Evolutionary conservation across 306 rosid genomes (phyloP).

Genomic region (Dicorynia guianensis): DNA sequence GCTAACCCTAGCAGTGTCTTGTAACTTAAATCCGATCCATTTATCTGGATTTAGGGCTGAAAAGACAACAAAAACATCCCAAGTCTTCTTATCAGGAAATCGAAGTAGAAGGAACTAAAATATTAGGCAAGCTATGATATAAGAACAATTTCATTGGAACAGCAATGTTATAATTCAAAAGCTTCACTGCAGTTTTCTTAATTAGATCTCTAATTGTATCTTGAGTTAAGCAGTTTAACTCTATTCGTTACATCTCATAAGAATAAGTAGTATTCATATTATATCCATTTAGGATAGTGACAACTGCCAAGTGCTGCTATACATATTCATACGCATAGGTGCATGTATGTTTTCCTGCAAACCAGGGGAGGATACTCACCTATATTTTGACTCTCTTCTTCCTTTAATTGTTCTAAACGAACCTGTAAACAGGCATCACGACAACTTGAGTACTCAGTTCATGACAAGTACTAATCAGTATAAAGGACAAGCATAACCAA

Average conservation of each 20-base stretch:
- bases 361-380: conserved; percentile 51
- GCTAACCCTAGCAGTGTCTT: conserved; percentile 74
- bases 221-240: neutral
- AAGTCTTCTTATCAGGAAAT: neutral
- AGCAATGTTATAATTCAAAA: neutral
- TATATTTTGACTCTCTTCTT: conserved; percentile 50
- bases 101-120: neutral
- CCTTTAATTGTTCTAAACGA: conserved; percentile 56
- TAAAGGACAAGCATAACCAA: neutral
- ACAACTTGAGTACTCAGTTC: neutral
- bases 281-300: neutral
- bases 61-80: conserved; percentile 23
- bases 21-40: conserved; percentile 73
- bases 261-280: neutral
- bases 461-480: neutral
- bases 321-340: neutral
- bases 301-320: neutral
- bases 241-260: neutral
- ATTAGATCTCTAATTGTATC: neutral
- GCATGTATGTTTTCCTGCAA: neutral
- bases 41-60: conserved; percentile 67
- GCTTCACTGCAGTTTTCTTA: neutral
- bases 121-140: neutral
- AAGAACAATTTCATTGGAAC: neutral
- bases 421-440: conserved; percentile 46